phyloP scores from a whole-genome alignment of 2,329 filamentous ascomycete species.

The Cordyceps fumosorosea region DNA sequence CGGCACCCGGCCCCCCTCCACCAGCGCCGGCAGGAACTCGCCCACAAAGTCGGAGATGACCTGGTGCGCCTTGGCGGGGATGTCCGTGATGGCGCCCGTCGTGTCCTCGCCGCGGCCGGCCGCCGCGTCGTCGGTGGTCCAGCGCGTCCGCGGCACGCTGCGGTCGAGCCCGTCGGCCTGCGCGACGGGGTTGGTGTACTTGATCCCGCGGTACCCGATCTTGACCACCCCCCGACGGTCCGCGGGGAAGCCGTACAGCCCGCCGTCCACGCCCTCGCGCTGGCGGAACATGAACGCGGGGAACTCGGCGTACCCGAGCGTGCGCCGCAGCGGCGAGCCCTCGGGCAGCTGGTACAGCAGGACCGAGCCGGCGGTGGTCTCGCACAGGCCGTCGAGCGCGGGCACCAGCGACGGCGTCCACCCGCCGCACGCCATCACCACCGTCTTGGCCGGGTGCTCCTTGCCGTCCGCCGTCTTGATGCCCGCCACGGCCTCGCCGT shows the following conservation, averaged over 20 bases:
- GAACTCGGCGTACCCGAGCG: conserved; percentile 36
- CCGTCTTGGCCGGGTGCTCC: conserved; percentile 25
- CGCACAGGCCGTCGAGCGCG: conserved; percentile 33
- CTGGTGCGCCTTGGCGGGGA: conserved; percentile 23
- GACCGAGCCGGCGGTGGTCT: conserved; percentile 42
- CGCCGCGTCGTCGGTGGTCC: conserved; percentile 21
- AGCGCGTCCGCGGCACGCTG: conserved; percentile 35
- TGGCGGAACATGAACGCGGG: conserved; percentile 33
- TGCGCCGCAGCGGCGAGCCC: conserved; percentile 28
- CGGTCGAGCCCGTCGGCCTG: conserved; percentile 31
- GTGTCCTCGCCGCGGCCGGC: neutral
- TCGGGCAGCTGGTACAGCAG: conserved; percentile 36
- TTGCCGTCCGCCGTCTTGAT: conserved; percentile 32
- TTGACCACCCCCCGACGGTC: conserved; percentile 39
- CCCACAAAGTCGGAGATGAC: conserved; percentile 28
- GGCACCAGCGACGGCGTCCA: conserved; percentile 38
- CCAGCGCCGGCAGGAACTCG: conserved; percentile 37
- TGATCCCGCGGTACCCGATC: conserved; percentile 44
- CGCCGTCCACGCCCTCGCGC: conserved; percentile 26
- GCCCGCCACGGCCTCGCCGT: conserved; percentile 23
- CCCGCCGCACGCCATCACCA: conserved; percentile 35
- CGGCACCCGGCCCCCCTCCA: neutral
- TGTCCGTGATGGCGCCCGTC: conserved; percentile 15
- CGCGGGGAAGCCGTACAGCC: conserved; percentile 42
- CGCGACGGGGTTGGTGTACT: conserved; percentile 38